Conservation (phyloP, 1,284 basidiomycete species). For the Trichosporon asahii region DNA sequence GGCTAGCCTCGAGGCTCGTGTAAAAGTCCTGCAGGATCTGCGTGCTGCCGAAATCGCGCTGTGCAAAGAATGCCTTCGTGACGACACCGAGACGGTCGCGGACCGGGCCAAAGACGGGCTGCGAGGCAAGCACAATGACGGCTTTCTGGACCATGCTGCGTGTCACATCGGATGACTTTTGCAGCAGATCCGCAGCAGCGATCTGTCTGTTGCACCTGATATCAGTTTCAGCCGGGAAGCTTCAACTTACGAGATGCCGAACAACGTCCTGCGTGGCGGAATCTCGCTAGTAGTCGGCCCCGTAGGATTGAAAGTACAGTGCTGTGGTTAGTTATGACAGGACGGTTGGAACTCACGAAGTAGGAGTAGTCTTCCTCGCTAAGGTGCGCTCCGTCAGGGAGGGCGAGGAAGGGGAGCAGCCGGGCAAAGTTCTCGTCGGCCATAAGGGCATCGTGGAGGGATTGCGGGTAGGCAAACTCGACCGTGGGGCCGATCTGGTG, state of each 20-base stretch:
- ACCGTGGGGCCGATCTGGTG: slow-evolving; percentile 80
- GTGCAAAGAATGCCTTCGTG: slow-evolving; percentile 82
- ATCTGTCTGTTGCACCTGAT: slow-evolving; percentile 92
- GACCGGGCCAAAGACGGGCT: slow-evolving; percentile 67
- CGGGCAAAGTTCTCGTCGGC: slow-evolving; percentile 75
- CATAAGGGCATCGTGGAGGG: slow-evolving; percentile 61
- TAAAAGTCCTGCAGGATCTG: slow-evolving; percentile 81
- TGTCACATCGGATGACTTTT: slow-evolving; percentile 82
- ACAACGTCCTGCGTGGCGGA: slow-evolving; percentile 62
- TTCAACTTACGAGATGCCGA: slow-evolving; percentile 81
- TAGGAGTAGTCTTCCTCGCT: slow-evolving; percentile 95
- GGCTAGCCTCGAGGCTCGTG: slow-evolving; percentile 61
- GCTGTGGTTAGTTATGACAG: slow-evolving; percentile 51
- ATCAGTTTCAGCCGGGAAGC: slow-evolving; percentile 20
- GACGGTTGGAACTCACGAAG: slow-evolving; percentile 57
- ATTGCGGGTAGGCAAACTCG: slow-evolving; percentile 64
- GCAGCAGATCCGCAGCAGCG: slow-evolving; percentile 71
- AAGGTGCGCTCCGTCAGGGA: slow-evolving; percentile 94
- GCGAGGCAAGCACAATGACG: slow-evolving; percentile 86
- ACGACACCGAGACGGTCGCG: slow-evolving; percentile 91
- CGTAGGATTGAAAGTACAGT: slow-evolving; percentile 56
- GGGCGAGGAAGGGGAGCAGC: slow-evolving; percentile 90
- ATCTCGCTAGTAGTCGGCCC: slow-evolving; percentile 30
- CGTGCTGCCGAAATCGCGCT: slow-evolving; percentile 80
- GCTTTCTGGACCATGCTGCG: slow-evolving; percentile 97